Conservation (phyloP, 371 early-diverging fungal species). For the Mycotypha africana region DNA sequence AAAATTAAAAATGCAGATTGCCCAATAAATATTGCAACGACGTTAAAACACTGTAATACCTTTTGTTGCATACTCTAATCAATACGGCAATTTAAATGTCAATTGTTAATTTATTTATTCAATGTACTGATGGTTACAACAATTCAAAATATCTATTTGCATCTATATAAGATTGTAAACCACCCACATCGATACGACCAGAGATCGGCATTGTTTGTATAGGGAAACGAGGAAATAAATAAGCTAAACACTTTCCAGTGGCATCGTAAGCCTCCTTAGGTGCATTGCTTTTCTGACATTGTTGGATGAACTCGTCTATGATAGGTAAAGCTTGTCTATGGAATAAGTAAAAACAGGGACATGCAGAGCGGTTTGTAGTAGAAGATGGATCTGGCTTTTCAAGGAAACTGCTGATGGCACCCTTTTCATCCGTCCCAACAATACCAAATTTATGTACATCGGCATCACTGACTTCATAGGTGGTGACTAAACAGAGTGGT, state of each 20-base stretch:
- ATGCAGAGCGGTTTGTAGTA: conserved; percentile 46
- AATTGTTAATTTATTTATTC: too few relatives aligned
- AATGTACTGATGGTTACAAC: too few relatives aligned
- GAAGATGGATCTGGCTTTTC: conserved; percentile 51
- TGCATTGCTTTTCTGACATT: conserved; percentile 16
- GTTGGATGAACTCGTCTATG: conserved; percentile 40
- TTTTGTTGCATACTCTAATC: too few relatives aligned
- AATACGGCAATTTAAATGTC: too few relatives aligned
- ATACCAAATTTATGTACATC: conserved; percentile 53
- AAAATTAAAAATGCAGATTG: too few relatives aligned
- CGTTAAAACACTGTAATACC: neutral
- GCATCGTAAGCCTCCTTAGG: conserved; percentile 52
- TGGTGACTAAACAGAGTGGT: conserved; percentile 47
- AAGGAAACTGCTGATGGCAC: conserved; percentile 39
- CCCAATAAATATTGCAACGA: too few relatives aligned
- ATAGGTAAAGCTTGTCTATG: conserved; percentile 19
- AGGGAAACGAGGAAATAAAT: conserved; percentile 37
- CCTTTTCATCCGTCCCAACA: conserved; percentile 32
- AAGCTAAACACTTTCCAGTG: conserved; percentile 52
- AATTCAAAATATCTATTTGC: conserved; percentile 50
- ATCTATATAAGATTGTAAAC: conserved; percentile 43
- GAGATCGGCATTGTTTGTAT: conserved; percentile 40
- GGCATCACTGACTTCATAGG: conserved; percentile 37
- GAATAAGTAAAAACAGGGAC: conserved; percentile 61
- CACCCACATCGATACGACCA: conserved; percentile 64